Base-by-base conservation (phyloP, 1,284 basidiomycete species). In the Austroboletus niveus region DNA sequence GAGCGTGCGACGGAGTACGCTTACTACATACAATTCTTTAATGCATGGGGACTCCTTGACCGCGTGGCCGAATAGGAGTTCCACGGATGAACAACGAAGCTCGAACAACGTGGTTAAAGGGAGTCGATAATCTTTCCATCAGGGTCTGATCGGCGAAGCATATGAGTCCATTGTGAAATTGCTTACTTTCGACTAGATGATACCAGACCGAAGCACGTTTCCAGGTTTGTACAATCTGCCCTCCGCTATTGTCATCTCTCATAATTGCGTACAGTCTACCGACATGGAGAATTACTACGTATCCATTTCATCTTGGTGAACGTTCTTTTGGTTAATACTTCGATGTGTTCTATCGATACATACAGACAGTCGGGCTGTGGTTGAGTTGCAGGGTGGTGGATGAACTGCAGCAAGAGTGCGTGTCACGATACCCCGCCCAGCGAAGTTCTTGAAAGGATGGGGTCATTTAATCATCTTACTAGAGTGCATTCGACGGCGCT, bases 401-500 rank as follows among this genome's bases (percentile, higher is more conserved):
- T 96, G 47, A 17, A 17, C 86, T 98, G 96, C 15, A 98, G 80
- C 47, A 98, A 92, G 71, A 97, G 73, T 51, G 94, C 96, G 84
- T 49, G 96, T 98, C 67, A 98, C 95, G 67, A 99, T 99, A 72
- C 96, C 94, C 61, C 95, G 83, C 54, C 95, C 96, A 48, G 98
- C 96, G 61, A 98, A 94, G 76, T 98, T 98, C 92, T 97, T 47
- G 32, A 44, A 61, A 32, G 44, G 42, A 51, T 50, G 44, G 15
- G 45, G 45, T 44, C 11, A 20, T n/a, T 48, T 7, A 49, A 43
- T 42, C 15, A 50, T 11, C 42, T 36, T 29, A 49, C 52, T 22
- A 34, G 10, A 34, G 22, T 20, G 43, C 34, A 48, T 58, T 47
- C n/a, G 47, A 52, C 10, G 8, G 45, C 31, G 35, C 15, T 22